These are phyloP conservation scores for Phanerochaete carnosa DNA, from an alignment of 768 basidiomycete species.

Conservation along the genomic window DNA sequence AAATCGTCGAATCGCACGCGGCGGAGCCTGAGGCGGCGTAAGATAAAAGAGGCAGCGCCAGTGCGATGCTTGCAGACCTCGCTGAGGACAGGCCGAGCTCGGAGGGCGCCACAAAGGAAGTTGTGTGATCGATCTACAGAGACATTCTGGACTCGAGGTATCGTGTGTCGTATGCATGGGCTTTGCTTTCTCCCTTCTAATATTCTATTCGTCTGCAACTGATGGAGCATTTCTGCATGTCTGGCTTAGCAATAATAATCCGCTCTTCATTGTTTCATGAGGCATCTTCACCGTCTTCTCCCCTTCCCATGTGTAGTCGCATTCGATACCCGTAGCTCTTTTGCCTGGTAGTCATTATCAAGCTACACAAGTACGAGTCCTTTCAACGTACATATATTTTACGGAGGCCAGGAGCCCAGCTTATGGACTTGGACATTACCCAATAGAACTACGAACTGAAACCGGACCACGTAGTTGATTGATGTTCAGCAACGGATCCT, in stretches of 20 bases:
- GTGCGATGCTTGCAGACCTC: constrained; percentile 28
- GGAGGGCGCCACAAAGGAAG: background rate
- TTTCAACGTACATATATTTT: background rate
- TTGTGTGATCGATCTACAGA: background rate
- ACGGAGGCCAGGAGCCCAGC: background rate
- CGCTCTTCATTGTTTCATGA: background rate
- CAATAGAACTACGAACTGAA: background rate
- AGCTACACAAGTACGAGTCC: background rate
- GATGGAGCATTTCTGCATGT: constrained; percentile 6
- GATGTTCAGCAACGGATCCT: too few relatives aligned
- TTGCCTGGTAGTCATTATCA: constrained; percentile 1
- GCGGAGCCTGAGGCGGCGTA: constrained; percentile 26
- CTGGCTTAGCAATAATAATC: background rate
- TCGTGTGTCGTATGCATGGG: background rate
- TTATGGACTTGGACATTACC: background rate
- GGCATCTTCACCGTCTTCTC: background rate
- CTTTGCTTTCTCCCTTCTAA: background rate
- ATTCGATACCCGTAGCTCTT: constrained; percentile 9
- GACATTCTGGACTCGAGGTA: background rate
- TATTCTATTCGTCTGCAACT: background rate
- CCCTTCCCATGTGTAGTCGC: constrained; percentile 6
- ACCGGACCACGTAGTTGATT: background rate
- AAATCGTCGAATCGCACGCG: constrained; percentile 27
- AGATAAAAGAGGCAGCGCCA: constrained; percentile 56
- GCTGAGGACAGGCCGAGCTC: too few relatives aligned